Evolutionary conservation across 768 basidiomycete species (phyloP).

Genomic region (Boletales sp.): DNA sequence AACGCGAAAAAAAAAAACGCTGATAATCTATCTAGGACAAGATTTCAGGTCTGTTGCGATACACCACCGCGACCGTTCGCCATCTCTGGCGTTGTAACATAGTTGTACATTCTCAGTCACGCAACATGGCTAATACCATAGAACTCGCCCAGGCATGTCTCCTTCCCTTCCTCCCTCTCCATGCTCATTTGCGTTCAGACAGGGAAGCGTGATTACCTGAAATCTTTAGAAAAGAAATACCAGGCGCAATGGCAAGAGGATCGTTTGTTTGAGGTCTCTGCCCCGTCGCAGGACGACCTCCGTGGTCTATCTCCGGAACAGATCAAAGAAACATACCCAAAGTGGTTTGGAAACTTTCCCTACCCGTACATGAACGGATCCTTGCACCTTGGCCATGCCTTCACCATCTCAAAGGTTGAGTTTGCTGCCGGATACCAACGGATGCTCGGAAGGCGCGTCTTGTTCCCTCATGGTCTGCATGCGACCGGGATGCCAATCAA

Average conservation of each 20-base stretch:
- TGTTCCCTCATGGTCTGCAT: constrained; percentile 98
- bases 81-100: constrained; percentile 31
- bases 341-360: constrained; percentile 97
- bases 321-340: constrained; percentile 75
- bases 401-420: constrained; percentile 97
- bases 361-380: constrained; percentile 99
- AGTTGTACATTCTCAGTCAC: constrained; percentile 18
- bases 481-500: constrained; percentile 99
- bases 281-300: constrained; percentile 68
- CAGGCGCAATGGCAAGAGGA: constrained; percentile 79
- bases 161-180: background rate
- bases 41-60: constrained; percentile 25
- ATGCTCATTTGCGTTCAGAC: constrained; percentile 51
- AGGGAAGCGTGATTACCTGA: constrained; percentile 87
- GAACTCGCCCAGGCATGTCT: constrained; percentile 56
- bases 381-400: constrained; percentile 94
- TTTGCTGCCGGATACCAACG: constrained; percentile 94
- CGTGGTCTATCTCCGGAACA: constrained; percentile 60
- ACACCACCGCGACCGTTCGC: constrained; percentile 18
- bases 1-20: constrained; percentile 14
- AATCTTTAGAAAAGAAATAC: constrained; percentile 77
- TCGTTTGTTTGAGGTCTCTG: constrained; percentile 79
- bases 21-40: constrained; percentile 21
- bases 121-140: constrained; percentile 57
- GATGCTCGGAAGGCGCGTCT: constrained; percentile 88